Evolutionary conservation across 208 protist species (phyloP).

Genomic region (Crithidia acanthocephali): DNA sequence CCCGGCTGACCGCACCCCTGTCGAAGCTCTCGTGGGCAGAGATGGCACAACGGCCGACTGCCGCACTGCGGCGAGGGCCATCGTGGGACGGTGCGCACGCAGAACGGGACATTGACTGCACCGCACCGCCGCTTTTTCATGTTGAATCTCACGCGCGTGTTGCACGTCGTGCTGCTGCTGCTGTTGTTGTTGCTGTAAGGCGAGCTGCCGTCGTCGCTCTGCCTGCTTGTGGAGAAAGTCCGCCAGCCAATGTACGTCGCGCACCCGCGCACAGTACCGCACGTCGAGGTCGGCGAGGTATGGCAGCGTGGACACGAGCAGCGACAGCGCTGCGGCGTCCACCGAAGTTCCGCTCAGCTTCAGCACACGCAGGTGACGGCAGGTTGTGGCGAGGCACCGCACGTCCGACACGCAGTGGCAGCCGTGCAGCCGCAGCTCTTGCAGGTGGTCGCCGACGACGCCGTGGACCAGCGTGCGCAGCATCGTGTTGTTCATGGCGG

Average conservation of each 20-base stretch:
- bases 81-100: neutral
- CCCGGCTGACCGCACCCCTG: no score
- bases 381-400: neutral
- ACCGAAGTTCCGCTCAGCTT: constrained; percentile 16
- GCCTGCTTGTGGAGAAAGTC: neutral
- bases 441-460: neutral
- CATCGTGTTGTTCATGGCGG: constrained; percentile 20
- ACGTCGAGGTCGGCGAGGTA: constrained; percentile 8
- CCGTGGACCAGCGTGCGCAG: constrained; percentile 3
- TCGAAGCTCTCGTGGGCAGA: no score
- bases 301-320: neutral
- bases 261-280: constrained; percentile 10
- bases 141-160: no score
- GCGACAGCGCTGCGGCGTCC: neutral
- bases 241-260: constrained; percentile 12
- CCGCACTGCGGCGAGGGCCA: neutral
- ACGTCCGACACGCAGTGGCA: constrained; percentile 18
- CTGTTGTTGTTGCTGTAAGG: neutral
- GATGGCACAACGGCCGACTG: no score
- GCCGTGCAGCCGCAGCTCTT: constrained; percentile 13
- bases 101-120: constrained; percentile 6
- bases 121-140: neutral
- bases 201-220: neutral
- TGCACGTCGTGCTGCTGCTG: neutral
- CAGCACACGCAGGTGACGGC: neutral